Base-by-base conservation (phyloP, 257 asterid genomes). In the Pogostemon cablin region DNA sequence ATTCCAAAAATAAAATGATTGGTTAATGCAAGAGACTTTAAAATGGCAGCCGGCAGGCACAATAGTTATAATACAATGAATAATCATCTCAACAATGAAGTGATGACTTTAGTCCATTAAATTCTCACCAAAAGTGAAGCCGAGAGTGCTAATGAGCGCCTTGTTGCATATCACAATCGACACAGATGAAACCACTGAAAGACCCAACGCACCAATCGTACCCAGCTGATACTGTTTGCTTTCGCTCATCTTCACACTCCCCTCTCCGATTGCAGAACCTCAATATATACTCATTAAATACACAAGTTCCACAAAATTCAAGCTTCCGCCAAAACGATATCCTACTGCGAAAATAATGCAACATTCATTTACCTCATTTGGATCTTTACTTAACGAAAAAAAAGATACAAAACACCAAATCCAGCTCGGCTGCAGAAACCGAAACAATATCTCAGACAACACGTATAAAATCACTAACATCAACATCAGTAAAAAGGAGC, bases 81-180 rank as follows among this genome's bases (percentile, higher is more conserved):
- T 39, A 37, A 59, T 35, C 57, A 17, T 72, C 68, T 41, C n/a
- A 52, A 50, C 62, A 44, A 43, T 46, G 32, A 54, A 62, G 4
- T 9, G 58, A 71, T 48, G 57, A 69, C 25, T 69, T 15, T 40
- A 38, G 46, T 42, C 53, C 49, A 65, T 25, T 35, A 44, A 54
- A 61, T 47, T 65, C 87, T 71, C 75, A 83, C 87, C 87, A 42
- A 83, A 83, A 69, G 73, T 80, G 83, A 83, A 80, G 69, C 85
- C 80, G 46, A 83, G 82, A 11, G 83, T 80, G 78, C 87, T 83
- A 71, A 83, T 83, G 25, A 83, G 87, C 48, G 87, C 87, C 82
- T 83, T 83, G 76, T 83, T 80, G 76, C 87, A 83, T 46, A 83
- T 83, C 72, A 83, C 87, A 46, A 83, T 83, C 35, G 87, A 83